Evolutionary conservation across 2,329 filamentous ascomycete genomes (phyloP), one percentile per base, ranked within the genome.

Genomic region (Hypoxylon sp.): DNA sequence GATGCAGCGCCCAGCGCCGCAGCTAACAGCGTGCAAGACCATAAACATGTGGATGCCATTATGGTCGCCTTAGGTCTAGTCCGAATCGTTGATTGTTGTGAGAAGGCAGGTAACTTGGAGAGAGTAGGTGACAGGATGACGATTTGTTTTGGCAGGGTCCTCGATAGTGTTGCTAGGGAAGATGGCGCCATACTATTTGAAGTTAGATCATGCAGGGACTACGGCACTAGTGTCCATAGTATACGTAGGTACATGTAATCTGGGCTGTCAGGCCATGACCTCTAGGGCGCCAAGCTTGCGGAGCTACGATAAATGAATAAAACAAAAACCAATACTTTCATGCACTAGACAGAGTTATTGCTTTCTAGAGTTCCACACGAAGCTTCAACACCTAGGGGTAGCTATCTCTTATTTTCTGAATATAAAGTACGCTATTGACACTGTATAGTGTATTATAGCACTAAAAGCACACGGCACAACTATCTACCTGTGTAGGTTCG

Each of bases 1-100:
- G 69, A 50, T 22, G 61, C 68, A 44, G 57, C 61, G 46, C 65
- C 58, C 50, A 73, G 64, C 45, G 50, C 60, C 18, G 64, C 66
- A 26, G 65, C 48, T 6, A 67, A 52, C 3, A 65, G 24, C 12
- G 32, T 48, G 26, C 36, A 46, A 22, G 53, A 22, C 60, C 54
- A 62, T 44, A 24, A 46, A 36, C 12, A 22, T 51, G 36, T 24
- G 32, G 33, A 16, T 42, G 61, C 38, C 67, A 69, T 69, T 30
- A 36, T 63, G 18, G 11, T 61, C n/a, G 32, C 9, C 36, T 45
- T 59, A 6, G 24, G 24, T 26, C 24, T 38, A 22, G 18, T 18
- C 22, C 14, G 11, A 36, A 49, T 36, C 3, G 26, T 54, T 32
- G n/a, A n/a, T n/a, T 26, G 6, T 26, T 26, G 24, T 26, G 24